Conservation (phyloP, 2,329 filamentous ascomycete species). For the Pseudocercospora musae region DNA sequence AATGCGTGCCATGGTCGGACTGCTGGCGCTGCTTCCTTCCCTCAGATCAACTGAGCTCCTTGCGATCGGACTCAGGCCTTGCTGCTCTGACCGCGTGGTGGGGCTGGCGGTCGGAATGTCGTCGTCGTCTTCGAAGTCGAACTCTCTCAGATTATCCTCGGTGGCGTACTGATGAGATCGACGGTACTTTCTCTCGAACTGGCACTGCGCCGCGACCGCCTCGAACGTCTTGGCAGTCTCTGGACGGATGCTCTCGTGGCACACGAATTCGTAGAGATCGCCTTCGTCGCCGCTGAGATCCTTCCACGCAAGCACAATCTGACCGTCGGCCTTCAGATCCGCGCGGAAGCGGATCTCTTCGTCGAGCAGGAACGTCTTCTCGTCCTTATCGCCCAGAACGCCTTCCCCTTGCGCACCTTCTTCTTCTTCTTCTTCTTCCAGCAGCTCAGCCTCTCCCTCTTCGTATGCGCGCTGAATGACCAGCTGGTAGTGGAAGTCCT, state of each 20-base stretch:
- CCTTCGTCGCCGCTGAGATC: conserved; percentile 90
- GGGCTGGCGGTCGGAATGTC: conserved; percentile 61
- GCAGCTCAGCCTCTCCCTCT: conserved; percentile 88
- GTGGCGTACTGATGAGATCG: conserved; percentile 76
- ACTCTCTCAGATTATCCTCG: conserved; percentile 74
- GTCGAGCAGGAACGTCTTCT: conserved; percentile 96
- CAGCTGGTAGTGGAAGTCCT: conserved; percentile 96
- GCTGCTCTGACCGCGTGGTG: conserved; percentile 34
- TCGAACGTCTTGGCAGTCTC: conserved; percentile 77
- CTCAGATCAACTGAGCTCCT: conserved; percentile 31
- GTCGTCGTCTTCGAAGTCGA: conserved; percentile 67
- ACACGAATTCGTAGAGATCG: conserved; percentile 97
- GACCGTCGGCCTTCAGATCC: conserved; percentile 73
- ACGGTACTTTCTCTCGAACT: conserved; percentile 95
- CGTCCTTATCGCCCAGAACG: conserved; percentile 79
- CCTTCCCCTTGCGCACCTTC: conserved; percentile 72
- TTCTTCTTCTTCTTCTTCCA: conserved; percentile 89
- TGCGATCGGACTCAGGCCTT: conserved; percentile 30
- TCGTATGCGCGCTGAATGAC: conserved; percentile 96
- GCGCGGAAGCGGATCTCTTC: conserved; percentile 83
- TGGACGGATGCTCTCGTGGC: conserved; percentile 68
- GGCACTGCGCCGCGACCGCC: conserved; percentile 80
- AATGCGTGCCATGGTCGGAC: conserved; percentile 31
- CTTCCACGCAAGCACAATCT: conserved; percentile 88
- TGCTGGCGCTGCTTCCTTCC: conserved; percentile 17